Conservation (phyloP, 805 yeast genomes). For the Zygoascus bituminiphila region DNA sequence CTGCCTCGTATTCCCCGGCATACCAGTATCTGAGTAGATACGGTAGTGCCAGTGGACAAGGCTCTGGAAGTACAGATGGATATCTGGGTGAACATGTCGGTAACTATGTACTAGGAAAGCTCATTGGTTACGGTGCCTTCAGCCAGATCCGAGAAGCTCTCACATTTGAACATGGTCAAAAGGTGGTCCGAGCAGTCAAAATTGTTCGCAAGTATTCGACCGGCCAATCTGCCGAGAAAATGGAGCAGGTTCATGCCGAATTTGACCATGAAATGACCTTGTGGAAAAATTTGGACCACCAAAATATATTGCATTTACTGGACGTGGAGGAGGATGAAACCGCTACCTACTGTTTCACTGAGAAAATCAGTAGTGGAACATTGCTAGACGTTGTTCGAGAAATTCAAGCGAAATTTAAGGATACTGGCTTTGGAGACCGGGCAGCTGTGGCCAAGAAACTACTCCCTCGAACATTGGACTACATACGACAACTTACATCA, state of each 20-base stretch:
- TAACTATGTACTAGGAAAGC: constrained; percentile 54
- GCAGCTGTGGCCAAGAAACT: background rate
- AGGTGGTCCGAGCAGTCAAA: constrained; percentile 46
- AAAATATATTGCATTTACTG: constrained; percentile 53
- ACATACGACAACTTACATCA: constrained; percentile 45
- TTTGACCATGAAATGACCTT: constrained; percentile 64
- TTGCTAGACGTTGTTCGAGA: constrained; percentile 61
- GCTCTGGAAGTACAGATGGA: constrained; percentile 6
- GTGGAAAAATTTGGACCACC: constrained; percentile 65
- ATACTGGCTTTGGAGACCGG: background rate
- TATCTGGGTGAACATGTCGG: constrained; percentile 50
- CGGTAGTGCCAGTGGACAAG: constrained; percentile 9
- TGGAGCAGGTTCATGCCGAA: constrained; percentile 44
- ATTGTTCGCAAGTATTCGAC: constrained; percentile 36
- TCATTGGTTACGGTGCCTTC: constrained; percentile 87
- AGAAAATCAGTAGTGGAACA: constrained; percentile 66
- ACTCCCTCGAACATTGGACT: constrained; percentile 20
- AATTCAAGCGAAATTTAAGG: constrained; percentile 37
- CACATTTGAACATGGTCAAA: constrained; percentile 21
- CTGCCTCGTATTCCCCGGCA: constrained; percentile 18
- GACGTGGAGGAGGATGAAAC: constrained; percentile 50
- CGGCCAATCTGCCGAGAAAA: constrained; percentile 29
- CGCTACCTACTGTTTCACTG: constrained; percentile 66
- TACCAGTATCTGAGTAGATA: constrained; percentile 16
- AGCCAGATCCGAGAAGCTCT: constrained; percentile 72